Evolutionary conservation across 176 grass and related monocot species (phyloP), one percentile per base, ranked within the genome.

Genomic region (Oryza officinalis): DNA sequence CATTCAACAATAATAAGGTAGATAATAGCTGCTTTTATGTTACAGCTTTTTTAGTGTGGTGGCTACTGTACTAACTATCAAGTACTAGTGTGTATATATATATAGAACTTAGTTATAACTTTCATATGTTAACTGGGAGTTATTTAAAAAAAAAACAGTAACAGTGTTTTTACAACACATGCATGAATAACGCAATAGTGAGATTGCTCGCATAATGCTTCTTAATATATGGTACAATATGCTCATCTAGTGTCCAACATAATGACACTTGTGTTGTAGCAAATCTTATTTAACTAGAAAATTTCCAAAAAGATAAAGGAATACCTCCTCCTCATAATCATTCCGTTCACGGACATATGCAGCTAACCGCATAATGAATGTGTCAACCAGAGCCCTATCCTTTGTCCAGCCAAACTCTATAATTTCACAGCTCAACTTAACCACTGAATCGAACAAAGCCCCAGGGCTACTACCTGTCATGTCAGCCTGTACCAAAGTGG

Each of bases 341-440:
- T 96, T 99, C 63, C 91, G 76, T 84, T 99, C 96, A 72, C 96
- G 91, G 85, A 99, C 94, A 86, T 92, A 96, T 57, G 96, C 85
- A 92, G 96, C 96, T 81, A 98, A 69, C 44, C 96, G 91, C 96
- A 98, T 98, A 75, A 98, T 84, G 74, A 96, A 98, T 67, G 96
- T 98, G 86, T 98, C 96, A 71, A 98, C 96, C 78, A 98, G 93
- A 87, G 93, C 91, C 80, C 96, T 92, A 87, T 98, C 96, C 74
- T 98, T 98, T 69, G 87, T 95, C 96, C 96, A 98, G 26, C 96
- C 96, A 81, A 98, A 98, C 88, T 98, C 96, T 82, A 98, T 98
- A 81, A 98, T 96, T 88, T 96, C 93, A 88, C 96, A 98, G 77
- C 96, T 95, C 81, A 98, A 85, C 81, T 96, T 96, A 73, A 88